A percentile compares a stretch with the other conserved stretches of the same genome.
Conservation (phyloP, 2,329 filamentous ascomycete species). For the Microsporum audouinii region DNA sequence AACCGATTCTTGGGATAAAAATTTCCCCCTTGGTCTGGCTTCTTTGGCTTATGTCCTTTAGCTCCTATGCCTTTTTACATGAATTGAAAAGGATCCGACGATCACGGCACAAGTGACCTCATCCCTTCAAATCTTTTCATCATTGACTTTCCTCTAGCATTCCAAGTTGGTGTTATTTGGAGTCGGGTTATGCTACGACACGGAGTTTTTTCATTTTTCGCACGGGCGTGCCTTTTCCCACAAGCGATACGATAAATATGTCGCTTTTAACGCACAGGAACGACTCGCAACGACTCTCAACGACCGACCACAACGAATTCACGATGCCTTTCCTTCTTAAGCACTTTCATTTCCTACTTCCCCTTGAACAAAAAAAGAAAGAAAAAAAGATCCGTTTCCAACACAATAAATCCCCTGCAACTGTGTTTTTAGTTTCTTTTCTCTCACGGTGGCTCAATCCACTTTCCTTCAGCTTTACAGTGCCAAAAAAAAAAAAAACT, state of each 20-base stretch:
- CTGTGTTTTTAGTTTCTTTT: neutral
- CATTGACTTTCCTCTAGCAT: neutral
- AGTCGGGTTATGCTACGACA: neutral
- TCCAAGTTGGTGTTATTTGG: slow-evolving; percentile 1
- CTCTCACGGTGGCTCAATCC: neutral
- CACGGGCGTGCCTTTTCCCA: neutral
- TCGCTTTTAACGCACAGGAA: neutral
- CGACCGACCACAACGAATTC: neutral
- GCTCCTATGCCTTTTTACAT: neutral
- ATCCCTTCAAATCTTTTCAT: neutral
- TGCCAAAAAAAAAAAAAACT: neutral
- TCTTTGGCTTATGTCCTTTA: slow-evolving; percentile 1
- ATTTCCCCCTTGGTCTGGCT: neutral
- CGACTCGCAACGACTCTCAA: neutral
- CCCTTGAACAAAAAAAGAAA: neutral
- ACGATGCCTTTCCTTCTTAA: neutral
- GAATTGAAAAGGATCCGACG: neutral
- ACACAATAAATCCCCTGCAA: neutral
- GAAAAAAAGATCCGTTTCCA: neutral
- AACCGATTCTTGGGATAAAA: slow-evolving; percentile 9
- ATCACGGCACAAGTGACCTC: neutral
- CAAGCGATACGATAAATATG: neutral
- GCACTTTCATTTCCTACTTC: neutral
- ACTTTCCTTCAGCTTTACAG: neutral
- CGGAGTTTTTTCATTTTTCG: neutral